Base-by-base conservation (phyloP, 306 rosid genomes). In the Sechiopsis laciniata region DNA sequence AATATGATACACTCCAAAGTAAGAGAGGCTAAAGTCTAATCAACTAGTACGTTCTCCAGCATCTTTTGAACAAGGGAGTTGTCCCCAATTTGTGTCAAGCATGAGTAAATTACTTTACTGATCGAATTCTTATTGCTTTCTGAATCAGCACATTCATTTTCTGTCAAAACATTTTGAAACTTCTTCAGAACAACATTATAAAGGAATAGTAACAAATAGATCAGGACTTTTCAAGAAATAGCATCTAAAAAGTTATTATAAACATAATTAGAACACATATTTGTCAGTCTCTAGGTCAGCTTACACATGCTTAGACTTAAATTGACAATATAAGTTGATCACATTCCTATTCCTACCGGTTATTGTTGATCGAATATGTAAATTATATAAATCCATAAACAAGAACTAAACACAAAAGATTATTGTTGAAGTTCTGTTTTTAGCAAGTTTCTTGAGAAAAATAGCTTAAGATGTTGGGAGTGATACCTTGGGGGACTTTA, bases 61-160 rank as follows among this genome's bases (percentile, higher is more conserved):
- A 87, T 75, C 75, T 69, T 79, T 55, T 85, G 77, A 80, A 87
- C 87, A 82, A 87, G 85, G 76, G 78, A 77, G 32, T 48, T 81
- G 76, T 91, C 89, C 56, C 97, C 97, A 76, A 94, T 86, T 87
- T 85, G 89, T 15, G 74, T 73, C 72, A 89, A 76, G 74, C 71
- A 83, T 53, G 88, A 81, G 78, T 87, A 87, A 57, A 87, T 60
- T 68, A 78, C 40, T 53, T 75, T 45, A 10, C 85, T 87, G 78
- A 89, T 58, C n/a, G 80, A 76, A 84, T 75, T 90, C 70, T 78
- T 46, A 24, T 72, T 87, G 78, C 76, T 81, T 81, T 77, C 84
- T 19, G 61, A 51, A 82, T 71, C 83, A 73, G 79, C 35, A 77
- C 77, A 60, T 26, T 74, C 74, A 5, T 75, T 76, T 67, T 67